Base-by-base conservation (phyloP, 805 yeast genomes). In the Geotrichum ghanense region DNA sequence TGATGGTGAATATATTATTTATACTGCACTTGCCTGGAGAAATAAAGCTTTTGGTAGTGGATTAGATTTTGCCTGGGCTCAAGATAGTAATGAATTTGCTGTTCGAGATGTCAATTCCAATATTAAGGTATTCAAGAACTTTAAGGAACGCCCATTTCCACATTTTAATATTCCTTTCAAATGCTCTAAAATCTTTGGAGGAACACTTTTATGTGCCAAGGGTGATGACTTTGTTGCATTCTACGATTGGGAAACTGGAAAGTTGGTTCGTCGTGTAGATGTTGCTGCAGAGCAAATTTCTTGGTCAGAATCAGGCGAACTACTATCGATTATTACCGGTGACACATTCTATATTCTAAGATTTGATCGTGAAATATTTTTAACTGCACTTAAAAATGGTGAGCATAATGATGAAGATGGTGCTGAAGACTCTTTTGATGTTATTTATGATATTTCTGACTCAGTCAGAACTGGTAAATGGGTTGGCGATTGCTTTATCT, bases 21-120 rank as follows among this genome's bases (percentile, higher is more conserved):
- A 90, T 68, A 89, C 97, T 2, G 90, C 98, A 1, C 75, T 92
- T 58, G 97, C 97, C 1, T 92, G 98, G 98, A 79, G 98, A 70
- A 88, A 90, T 59, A 92, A 88, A 69, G 74, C 88, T 44, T 92
- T 84, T 65, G 97, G 97, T 52, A 74, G 77, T 48, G 96, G 95
- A 19, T 68, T 79, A 47, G 97, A 88, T 60, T 87, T 94, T 63
- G 95, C 79, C 40, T 92, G 99, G 99, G 88, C 94, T 51, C 79
- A 83, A 45, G 97, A 90, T 65, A 79, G 95, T 2, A 85, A 83
- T 60, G 73, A 80, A 52, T 92, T 76, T 66, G 98, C 96, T 34
- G 75, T 87, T 43, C 76, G 89, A 53, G 90, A 83, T 61, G 71
- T 81, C 19, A 67, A 72, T 26, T 73, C 81, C 48, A 66, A 74